Conservation (phyloP, 208 protist genomes). For the Wallacemonas sp. region DNA sequence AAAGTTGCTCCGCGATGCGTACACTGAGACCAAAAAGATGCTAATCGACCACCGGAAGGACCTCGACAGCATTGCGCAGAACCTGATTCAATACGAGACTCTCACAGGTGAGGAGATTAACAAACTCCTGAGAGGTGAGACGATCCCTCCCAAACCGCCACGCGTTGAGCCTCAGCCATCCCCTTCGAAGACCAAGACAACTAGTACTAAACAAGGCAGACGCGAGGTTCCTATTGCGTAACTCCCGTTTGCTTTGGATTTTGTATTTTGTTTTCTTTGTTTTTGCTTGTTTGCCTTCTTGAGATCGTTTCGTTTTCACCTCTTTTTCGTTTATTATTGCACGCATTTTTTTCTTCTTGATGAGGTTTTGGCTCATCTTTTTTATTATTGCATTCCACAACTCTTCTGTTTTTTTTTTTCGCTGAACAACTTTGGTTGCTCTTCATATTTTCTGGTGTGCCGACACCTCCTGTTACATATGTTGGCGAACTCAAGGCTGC, state of each 20-base stretch:
- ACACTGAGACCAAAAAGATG: conserved; percentile 70
- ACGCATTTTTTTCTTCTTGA: conserved; percentile 18
- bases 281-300: background rate
- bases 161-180: conserved; percentile 23
- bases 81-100: conserved; percentile 86
- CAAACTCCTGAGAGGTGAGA: conserved; percentile 73
- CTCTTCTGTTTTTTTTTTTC: conserved; percentile 21
- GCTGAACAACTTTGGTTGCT: too few relatives aligned
- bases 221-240: conserved; percentile 40
- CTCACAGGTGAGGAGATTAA: conserved; percentile 79
- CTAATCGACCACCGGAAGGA: conserved; percentile 61
- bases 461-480: background rate
- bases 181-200: background rate
- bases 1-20: conserved; percentile 67
- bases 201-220: conserved; percentile 5
- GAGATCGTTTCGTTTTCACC: background rate
- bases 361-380: background rate
- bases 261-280: background rate
- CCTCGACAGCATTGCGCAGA: conserved; percentile 78
- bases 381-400: conserved; percentile 11
- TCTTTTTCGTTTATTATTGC: conserved; percentile 12
- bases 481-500: too few relatives aligned
- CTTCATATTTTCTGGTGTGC: background rate
- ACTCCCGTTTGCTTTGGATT: background rate
- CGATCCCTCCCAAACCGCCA: conserved; percentile 44